A percentile compares a stretch with the other conserved stretches of the same genome.
These are phyloP conservation scores for Colletotrichum viniferum DNA, from an alignment of 2,329 filamentous ascomycete genomes.

Conservation along the genomic window DNA sequence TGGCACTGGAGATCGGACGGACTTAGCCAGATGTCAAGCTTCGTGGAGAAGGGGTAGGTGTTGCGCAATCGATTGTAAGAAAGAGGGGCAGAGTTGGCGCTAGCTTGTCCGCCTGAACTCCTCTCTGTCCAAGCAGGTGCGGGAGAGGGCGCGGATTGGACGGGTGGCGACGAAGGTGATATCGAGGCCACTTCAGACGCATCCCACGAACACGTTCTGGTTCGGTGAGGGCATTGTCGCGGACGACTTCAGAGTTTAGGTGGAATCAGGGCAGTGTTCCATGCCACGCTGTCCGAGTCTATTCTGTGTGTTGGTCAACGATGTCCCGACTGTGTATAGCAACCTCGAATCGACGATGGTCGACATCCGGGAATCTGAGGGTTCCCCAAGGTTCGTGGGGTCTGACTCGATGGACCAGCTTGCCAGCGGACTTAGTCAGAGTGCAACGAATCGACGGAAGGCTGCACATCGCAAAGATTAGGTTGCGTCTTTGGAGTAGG, in stretches of 20 bases:
- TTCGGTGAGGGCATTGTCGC: background rate
- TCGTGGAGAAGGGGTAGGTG: background rate
- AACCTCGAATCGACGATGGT: background rate
- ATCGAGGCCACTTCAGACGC: background rate
- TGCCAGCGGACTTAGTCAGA: background rate
- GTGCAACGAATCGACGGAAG: background rate
- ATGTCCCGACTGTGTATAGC: background rate
- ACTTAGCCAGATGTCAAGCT: background rate
- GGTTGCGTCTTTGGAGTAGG: background rate
- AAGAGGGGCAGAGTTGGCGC: conserved; percentile 1
- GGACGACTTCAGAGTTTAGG: background rate
- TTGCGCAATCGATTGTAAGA: background rate
- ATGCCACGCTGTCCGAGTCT: background rate
- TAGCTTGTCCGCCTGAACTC: background rate
- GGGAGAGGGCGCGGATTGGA: conserved; percentile 3
- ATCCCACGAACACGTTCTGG: background rate
- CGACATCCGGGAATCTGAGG: background rate
- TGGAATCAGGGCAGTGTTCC: background rate
- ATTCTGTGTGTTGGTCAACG: background rate
- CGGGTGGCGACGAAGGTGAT: background rate
- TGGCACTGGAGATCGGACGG: background rate
- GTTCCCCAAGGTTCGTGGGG: background rate
- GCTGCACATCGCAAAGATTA: background rate
- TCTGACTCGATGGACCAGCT: background rate
- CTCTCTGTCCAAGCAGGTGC: background rate